Conservation (phyloP, 1,284 basidiomycete genomes). For the Trametes pubescens region DNA sequence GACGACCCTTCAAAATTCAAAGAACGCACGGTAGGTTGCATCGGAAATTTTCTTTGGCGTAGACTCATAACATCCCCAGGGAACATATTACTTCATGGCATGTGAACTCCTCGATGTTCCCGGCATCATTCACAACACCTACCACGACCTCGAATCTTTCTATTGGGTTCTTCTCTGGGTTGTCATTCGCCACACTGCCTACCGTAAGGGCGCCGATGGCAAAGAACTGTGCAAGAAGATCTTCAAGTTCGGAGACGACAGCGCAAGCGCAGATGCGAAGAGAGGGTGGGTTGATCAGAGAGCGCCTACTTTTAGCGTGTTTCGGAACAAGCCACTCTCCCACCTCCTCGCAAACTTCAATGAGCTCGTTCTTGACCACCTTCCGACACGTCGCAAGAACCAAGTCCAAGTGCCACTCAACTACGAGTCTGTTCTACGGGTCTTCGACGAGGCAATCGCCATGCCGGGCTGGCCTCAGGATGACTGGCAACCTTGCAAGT, state of each 20-base stretch:
- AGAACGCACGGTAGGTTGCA: conserved; percentile 1
- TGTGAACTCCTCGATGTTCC: background rate
- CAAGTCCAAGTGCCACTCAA: no score
- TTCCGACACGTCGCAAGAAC: no score
- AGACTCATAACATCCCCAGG: background rate
- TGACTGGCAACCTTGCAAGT: background rate
- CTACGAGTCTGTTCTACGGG: background rate
- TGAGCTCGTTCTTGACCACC: no score
- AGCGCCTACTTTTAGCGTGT: background rate
- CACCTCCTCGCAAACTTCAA: no score
- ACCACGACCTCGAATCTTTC: conserved; percentile 28
- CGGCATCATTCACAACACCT: conserved; percentile 5
- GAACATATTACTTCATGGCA: conserved; percentile 25
- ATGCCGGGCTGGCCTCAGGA: conserved; percentile 13
- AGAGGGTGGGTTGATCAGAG: background rate
- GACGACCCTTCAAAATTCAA: background rate
- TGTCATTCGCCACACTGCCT: conserved; percentile 19
- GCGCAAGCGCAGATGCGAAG: background rate
- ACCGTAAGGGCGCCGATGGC: background rate
- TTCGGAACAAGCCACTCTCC: no score
- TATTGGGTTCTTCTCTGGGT: conserved; percentile 30
- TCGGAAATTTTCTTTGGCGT: background rate
- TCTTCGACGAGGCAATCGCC: conserved; percentile 20
- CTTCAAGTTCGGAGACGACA: background rate
- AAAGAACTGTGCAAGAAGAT: background rate